These are phyloP conservation scores for Alternaria brassicae DNA, from an alignment of 2,329 filamentous ascomycete genomes.

Conservation along the genomic window DNA sequence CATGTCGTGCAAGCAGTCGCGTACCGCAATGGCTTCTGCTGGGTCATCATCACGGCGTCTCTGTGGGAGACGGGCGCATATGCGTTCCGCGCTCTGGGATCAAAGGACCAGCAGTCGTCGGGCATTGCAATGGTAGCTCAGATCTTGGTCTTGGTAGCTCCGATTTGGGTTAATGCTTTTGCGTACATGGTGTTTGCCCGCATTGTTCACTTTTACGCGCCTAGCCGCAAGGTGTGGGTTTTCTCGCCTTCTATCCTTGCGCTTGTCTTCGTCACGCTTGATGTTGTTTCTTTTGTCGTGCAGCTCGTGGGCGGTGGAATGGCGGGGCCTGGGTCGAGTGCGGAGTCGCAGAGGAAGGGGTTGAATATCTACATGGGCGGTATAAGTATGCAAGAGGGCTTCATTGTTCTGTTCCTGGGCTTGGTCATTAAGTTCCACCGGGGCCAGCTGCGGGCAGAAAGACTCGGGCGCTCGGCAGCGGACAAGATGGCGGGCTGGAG, in stretches of 20 bases:
- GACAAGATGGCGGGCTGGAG: constrained; percentile 26
- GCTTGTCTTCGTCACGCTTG: constrained; percentile 51
- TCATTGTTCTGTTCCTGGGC: constrained; percentile 35
- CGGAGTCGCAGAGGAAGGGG: constrained; percentile 45
- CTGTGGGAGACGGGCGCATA: constrained; percentile 54
- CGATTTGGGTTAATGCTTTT: constrained; percentile 55
- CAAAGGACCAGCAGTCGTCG: constrained; percentile 49
- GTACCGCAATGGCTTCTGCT: constrained; percentile 46
- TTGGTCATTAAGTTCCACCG: constrained; percentile 29
- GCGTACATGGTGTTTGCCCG: constrained; percentile 52
- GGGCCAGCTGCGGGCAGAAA: constrained; percentile 24
- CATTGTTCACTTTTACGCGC: constrained; percentile 49
- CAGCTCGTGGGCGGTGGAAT: constrained; percentile 52
- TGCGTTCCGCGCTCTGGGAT: constrained; percentile 50
- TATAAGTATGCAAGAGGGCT: constrained; percentile 36
- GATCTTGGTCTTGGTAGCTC: constrained; percentile 56
- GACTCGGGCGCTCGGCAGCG: constrained; percentile 10
- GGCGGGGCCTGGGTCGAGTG: constrained; percentile 34
- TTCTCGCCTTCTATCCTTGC: constrained; percentile 29
- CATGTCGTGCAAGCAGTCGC: constrained; percentile 27
- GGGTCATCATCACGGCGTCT: constrained; percentile 55
- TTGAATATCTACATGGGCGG: constrained; percentile 52
- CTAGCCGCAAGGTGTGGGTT: constrained; percentile 28
- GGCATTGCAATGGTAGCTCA: constrained; percentile 47
- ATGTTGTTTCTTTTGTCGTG: constrained; percentile 54